These are phyloP conservation scores for Betula pendula DNA, from an alignment of 306 rosid species.

Conservation along the genomic window DNA sequence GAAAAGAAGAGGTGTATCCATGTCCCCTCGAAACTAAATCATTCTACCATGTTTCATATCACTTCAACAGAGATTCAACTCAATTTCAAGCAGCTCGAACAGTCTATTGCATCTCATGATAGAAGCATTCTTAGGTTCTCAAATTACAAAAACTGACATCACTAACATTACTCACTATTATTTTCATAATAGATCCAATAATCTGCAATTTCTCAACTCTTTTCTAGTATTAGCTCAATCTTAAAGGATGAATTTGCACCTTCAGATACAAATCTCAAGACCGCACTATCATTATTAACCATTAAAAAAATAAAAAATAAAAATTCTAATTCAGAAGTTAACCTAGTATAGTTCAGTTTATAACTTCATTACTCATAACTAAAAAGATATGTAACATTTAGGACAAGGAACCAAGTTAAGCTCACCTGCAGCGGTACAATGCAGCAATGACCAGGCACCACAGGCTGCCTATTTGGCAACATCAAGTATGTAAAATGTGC, in stretches of 20 bases:
- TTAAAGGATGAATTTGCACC: background rate
- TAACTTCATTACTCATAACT: background rate
- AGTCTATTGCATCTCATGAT: background rate
- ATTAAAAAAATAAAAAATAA: background rate
- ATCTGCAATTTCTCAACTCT: background rate
- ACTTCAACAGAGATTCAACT: background rate
- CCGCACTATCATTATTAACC: background rate
- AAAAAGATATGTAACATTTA: constrained; percentile 11
- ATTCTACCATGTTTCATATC: background rate
- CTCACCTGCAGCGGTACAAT: constrained; percentile 83
- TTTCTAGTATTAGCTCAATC: background rate
- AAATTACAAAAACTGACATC: background rate
- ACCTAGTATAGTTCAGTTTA: background rate
- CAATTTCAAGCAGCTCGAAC: background rate
- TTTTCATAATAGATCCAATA: background rate
- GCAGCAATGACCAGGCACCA: constrained; percentile 91
- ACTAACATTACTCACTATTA: background rate
- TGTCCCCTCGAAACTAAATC: background rate
- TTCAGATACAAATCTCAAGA: background rate
- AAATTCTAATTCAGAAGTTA: background rate
- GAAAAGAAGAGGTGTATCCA: background rate
- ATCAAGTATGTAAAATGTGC: constrained; percentile 81
- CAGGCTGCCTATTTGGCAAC: constrained; percentile 83
- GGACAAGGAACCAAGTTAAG: constrained; percentile 24
- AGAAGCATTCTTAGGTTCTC: background rate